A percentile compares a stretch with the other conserved stretches of the same genome.
Evolutionary conservation across 208 protist species (phyloP).

Genomic region (Crithidia expoeki): DNA sequence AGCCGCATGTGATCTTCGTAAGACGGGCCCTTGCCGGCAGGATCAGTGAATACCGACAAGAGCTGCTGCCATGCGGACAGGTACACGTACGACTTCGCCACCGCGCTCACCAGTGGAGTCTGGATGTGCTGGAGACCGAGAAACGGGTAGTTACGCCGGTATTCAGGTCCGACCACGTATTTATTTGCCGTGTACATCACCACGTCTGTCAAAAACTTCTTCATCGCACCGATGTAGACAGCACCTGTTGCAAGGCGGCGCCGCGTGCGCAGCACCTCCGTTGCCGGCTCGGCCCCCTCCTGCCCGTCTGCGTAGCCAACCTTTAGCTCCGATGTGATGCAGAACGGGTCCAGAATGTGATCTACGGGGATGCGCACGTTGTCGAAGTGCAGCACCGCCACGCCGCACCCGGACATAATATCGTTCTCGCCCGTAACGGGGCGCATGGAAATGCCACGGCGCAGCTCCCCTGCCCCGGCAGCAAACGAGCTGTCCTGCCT

Average conservation of each 20-base stretch:
- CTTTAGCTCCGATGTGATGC: slow-evolving; percentile 53
- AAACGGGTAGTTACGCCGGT: slow-evolving; percentile 80
- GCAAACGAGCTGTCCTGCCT: not conserved
- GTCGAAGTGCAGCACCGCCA: slow-evolving; percentile 80
- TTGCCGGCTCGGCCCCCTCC: slow-evolving; percentile 35
- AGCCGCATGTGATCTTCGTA: slow-evolving; percentile 85
- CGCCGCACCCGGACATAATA: slow-evolving; percentile 55
- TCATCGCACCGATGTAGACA: slow-evolving; percentile 70
- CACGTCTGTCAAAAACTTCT: slow-evolving; percentile 65
- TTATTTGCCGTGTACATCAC: slow-evolving; percentile 68
- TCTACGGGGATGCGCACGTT: slow-evolving; percentile 61
- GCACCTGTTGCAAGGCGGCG: slow-evolving; percentile 75
- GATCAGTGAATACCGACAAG: slow-evolving; percentile 57
- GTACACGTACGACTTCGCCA: slow-evolving; percentile 81
- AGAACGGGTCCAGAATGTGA: slow-evolving; percentile 64
- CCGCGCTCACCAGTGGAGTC: slow-evolving; percentile 74
- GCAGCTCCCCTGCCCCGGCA: slow-evolving; percentile 34
- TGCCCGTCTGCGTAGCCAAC: slow-evolving; percentile 47
- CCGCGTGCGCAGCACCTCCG: slow-evolving; percentile 64
- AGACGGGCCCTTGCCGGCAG: slow-evolving; percentile 31
- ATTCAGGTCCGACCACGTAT: slow-evolving; percentile 73
- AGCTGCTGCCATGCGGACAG: slow-evolving; percentile 70
- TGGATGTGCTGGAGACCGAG: slow-evolving; percentile 89
- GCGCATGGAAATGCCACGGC: slow-evolving; percentile 46
- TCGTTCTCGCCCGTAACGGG: slow-evolving; percentile 58